Base-by-base conservation (phyloP, 2,329 filamentous ascomycete species). In the Biscogniauxia marginata region DNA sequence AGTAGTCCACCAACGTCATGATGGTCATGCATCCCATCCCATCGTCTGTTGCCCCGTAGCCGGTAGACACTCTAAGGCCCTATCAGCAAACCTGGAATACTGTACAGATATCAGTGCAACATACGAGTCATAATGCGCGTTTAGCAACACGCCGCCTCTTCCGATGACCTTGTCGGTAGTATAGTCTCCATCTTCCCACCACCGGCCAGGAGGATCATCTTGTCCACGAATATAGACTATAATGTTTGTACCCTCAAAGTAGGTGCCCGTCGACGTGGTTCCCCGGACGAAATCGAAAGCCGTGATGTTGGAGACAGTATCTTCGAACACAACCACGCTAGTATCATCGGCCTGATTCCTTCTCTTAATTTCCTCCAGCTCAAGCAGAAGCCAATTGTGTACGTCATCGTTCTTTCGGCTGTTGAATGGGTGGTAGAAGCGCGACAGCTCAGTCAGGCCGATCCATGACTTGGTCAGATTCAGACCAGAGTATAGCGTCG, bases 161-260 rank as follows among this genome's bases (percentile, higher is more conserved):
- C 82, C 81, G 59, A 80, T 79, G 20, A 79, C 78, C 58, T 75
- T 73, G 60, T 76, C 76, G 55, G 75, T 73, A 45, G 71, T 73
- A 39, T 74, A 73, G 34, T 67, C 65, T 39, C 63, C 69, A 46
- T 70, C 72, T 30, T 80, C 79, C 90, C 89, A 96, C 89, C 90
- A 96, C 46, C 84, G 79, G 7, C 86, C 86, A 24, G 82, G 77
- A 22, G 87, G 84, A 63, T 93, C 91, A 52, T 92, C 84, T 39
- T 81, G 84, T 25, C 95, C 95, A 47, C 90, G 87, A 56, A 99
- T 89, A 67, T 97, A 96, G 39, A 96, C 87, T 60, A 97, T 87
- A 63, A 97, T 86, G 67, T 98, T 99, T 60, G 85, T 93, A 25
- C 91, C 90, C 74, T 98, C 93, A 66, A 96, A 97, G 70, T 98